Base-by-base conservation (phyloP, 306 rosid species). In the Abrus pulchellus region DNA sequence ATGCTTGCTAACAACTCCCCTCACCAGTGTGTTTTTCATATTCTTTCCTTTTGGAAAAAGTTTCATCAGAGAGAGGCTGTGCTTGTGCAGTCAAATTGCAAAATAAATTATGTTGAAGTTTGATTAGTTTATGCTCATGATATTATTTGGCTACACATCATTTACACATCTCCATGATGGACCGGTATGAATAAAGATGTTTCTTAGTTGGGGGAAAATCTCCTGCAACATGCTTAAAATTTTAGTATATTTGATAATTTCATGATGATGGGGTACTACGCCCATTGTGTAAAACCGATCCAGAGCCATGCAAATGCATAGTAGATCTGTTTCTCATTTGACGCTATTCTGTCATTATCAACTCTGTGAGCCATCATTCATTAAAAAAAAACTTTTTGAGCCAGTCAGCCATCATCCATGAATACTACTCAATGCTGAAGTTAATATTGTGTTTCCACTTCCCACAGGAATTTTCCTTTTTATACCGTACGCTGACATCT, bases 61-160 rank as follows among this genome's bases (percentile, higher is more conserved):
- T 50, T 69, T 20, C 27, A 8, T 76, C 49, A 40, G 47, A 50
- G 40, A 43, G 11, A n/a, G 54, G 48, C 63, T 34, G 48, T 53
- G 33, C 34, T 20, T 20, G 48, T 33, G 33, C 55, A 0, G 40
- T 36, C 7, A 65, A 65, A 20, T 65, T 50, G n/a, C 11, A 41
- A 40, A 65, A 41, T n/a, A 65, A 41, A 14, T 41, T 14, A 14
- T 65, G 40, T 28, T 44, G 38, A 43, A 5, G 30, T 53, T 50
- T 63, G 70, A 68, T 75, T 80, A 54, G 82, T 72, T 62, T 54
- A 54, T 14, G 33, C 44, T 14, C 79, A 49, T 13, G 47, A 36
- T 61, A 12, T 12, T 64, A 28, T 75, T 71, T 27, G 49, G 69
- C 49, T n/a, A 32, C 57, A 63, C 11, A 45, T 40, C 49, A 36